phyloP scores from a whole-genome alignment of 116 monocot species.

The Thalassia testudinum region DNA sequence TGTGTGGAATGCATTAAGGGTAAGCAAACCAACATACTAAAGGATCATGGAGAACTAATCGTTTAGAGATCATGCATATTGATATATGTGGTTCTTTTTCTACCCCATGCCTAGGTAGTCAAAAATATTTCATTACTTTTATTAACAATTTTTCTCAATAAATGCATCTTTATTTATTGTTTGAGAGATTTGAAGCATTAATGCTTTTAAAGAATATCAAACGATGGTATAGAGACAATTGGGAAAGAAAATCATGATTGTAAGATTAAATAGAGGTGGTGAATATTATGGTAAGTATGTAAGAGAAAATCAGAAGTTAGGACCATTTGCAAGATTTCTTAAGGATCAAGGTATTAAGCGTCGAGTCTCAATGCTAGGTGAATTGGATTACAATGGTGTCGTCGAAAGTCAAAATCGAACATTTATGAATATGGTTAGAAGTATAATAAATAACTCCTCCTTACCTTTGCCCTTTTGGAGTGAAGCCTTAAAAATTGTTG shows the following conservation, averaged over 20 bases:
- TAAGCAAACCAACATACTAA: conserved; percentile 8
- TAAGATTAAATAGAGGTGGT: conserved; percentile 11
- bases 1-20: conserved; percentile 14
- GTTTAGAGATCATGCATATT: conserved; percentile 7
- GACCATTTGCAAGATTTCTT: conserved; percentile 11
- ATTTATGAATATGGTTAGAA: no score
- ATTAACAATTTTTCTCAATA: conserved; percentile 8
- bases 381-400: no score
- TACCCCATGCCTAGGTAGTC: neutral
- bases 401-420: no score
- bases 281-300: conserved; percentile 12
- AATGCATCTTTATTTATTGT: conserved; percentile 14
- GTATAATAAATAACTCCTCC: conserved; percentile 7
- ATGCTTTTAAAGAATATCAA: conserved; percentile 10
- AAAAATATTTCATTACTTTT: conserved; percentile 15
- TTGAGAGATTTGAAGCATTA: conserved; percentile 10
- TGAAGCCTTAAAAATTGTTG: conserved; percentile 1
- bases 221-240: conserved; percentile 7
- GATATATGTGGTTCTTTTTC: neutral
- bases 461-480: conserved; percentile 1
- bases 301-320: neutral
- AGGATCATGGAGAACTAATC: conserved; percentile 2
- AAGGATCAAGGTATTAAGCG: conserved; percentile 1
- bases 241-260: conserved; percentile 6
- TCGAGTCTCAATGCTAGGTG: neutral